phyloP scores from a whole-genome alignment of 140 eudicot species.

The Oenanthe javanica region DNA sequence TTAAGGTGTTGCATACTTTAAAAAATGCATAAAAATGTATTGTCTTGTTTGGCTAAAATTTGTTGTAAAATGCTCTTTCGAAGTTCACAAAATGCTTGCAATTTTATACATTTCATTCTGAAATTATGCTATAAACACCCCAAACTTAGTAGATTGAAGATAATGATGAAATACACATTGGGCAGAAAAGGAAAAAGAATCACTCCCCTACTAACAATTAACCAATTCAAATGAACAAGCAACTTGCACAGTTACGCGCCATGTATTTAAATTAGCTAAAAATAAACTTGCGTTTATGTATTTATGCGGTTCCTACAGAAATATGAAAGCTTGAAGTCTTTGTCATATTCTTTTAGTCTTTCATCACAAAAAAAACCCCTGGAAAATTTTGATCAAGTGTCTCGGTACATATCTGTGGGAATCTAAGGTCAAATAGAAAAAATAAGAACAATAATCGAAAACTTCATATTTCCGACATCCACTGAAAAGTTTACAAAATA shows the following conservation, averaged over 20 bases:
- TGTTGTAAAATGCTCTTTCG: neutral
- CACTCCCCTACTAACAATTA: neutral
- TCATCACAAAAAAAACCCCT: neutral
- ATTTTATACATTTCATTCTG: neutral
- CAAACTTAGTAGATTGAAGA: no score
- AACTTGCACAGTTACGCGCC: neutral
- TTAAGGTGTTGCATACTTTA: no score
- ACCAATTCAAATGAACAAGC: neutral
- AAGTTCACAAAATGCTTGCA: neutral
- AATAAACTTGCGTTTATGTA: neutral
- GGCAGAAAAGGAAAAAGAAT: neutral
- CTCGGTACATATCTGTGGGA: neutral
- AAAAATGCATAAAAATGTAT: no score
- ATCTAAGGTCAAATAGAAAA: neutral
- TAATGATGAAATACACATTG: neutral
- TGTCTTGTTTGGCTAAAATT: no score
- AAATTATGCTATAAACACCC: neutral
- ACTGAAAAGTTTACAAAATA: conserved; percentile 8
- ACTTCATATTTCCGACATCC: neutral
- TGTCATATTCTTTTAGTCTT: neutral
- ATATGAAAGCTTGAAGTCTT: neutral
- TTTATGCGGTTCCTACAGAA: neutral
- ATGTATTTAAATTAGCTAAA: no score
- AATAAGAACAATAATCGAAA: neutral
- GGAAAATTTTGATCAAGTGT: neutral